A percentile compares a stretch with the other conserved stretches of the same genome.
Conservation (phyloP, 768 basidiomycete species). For the Tulasnella sp. region DNA sequence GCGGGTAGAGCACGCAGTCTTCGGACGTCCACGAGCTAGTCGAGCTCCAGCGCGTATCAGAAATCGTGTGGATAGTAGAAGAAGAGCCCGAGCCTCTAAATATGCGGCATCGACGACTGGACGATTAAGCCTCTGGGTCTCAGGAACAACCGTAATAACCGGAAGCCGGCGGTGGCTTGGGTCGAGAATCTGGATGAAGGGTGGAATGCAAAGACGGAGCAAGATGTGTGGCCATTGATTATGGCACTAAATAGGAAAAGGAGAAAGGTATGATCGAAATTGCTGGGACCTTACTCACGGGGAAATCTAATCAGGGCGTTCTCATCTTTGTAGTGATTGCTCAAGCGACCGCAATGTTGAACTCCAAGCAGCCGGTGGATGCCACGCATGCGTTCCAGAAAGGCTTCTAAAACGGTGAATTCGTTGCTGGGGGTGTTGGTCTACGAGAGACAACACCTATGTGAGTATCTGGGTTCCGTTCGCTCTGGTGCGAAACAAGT, state of each 20-base stretch:
- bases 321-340: conserved; percentile 56
- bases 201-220: conserved; percentile 75
- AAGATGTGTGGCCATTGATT: conserved; percentile 62
- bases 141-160: conserved; percentile 27
- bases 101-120: conserved; percentile 32
- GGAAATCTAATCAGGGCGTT: not conserved
- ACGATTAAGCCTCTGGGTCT: conserved; percentile 33
- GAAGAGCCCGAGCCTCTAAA: conserved; percentile 45
- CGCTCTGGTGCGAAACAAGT: not conserved
- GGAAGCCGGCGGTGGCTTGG: conserved; percentile 20
- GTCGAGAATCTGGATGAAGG: conserved; percentile 45
- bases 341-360: conserved; percentile 61
- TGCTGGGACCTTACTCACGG: too few species aligned
- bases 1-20: conserved; percentile 17
- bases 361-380: conserved; percentile 51
- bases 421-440: conserved; percentile 88
- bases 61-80: conserved; percentile 42
- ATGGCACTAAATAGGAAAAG: conserved; percentile 49
- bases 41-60: conserved; percentile 16
- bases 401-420: conserved; percentile 82
- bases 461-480: conserved; percentile 40
- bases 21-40: conserved; percentile 11
- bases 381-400: conserved; percentile 78
- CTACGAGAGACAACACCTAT: conserved; percentile 89
- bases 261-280: conserved; percentile 55